Evolutionary conservation across 768 basidiomycete genomes (phyloP), one percentile per base, ranked within the genome.

Genomic region (Boletus huronensis): DNA sequence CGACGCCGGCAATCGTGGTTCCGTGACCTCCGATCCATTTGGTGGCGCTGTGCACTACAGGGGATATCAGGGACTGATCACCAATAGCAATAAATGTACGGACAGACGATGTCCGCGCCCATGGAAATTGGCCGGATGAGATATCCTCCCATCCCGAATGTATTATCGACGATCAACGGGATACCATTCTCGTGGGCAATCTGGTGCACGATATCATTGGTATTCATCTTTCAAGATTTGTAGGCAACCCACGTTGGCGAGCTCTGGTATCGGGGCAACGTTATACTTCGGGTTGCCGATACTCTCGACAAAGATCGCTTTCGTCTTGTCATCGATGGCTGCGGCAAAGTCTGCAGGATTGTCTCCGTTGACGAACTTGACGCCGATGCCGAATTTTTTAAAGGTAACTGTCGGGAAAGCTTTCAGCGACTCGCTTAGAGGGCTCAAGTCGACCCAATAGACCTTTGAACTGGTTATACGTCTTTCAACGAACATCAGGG

Each of bases 1-100:
- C 73, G 28, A 90, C 81, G 39, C 90, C 90, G 5, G 78, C 88
- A 44, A 93, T 88, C 23, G 86, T 87, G 0, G 84, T 90, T 29
- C 90, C 89, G 56, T 90, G 88, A 0, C 87, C 85, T 13, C 86
- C 84, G 32, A 91, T 90, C 90, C 90, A 93, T 63, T 93, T 91
- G 1, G 90, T 90, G 1, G 87, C 87, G 47, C 84, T 87, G 66
- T 90, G 84, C 17, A 90, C 84, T 62, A 52, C 4, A 23, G 23
- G 7, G 6, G 13, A n/a, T 32, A 31, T 62, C 34, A 55, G n/a
- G 9, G 6, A 8, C 16, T 9, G 5, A 8, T 23, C 19, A 8
- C 11, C 5, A 3, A 26, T 3, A 7, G 17, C 2, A 11, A 3
- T 13, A 19, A 29, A 28, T 23, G 26, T 42, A 63, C 76, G n/a